Base-by-base conservation (phyloP, 2,329 filamentous ascomycete species). In the Trichoderma polysporum region DNA sequence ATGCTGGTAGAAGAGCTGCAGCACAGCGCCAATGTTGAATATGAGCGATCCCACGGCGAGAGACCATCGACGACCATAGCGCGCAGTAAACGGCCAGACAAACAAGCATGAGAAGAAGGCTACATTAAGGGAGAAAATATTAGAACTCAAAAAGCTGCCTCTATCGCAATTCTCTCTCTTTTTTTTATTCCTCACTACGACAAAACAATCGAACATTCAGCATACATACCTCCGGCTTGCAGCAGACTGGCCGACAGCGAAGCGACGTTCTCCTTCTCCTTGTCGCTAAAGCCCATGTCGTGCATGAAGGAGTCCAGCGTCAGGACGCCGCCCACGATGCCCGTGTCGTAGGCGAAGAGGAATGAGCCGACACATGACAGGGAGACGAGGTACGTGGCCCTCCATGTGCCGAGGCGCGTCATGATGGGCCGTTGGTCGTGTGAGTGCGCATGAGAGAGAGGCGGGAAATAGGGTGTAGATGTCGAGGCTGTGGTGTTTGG, bases 61-160 rank as follows among this genome's bases (percentile, higher is more conserved):
- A 19, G 80, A 78, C 74, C 74, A 76, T 6, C 78, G 76, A 12
- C 80, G 79, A 39, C 80, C 80, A 66, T 74, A 79, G 7, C 74
- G 73, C 9, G 78, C 76, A 5, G 79, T 82, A 66, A 82, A 78
- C 2, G 79, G 80, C 77, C 79, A 81, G 27, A 80, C 73, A 69
- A 80, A 79, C 70, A 81, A 79, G 63, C 79, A 81, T 1, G 78
- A 74, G 67, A 81, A 78, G 72, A 81, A 81, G 27, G 79, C 79
- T 80, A 49, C 22, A 39, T 22, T 9, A 4, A 41, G 33, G 19
- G n/a, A 52, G 19, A n/a, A 2, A 41, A n/a, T 7, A 13, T 6
- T 9, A 31, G 39, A 41, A 33, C n/a, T 17, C 2, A 47, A 33
- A 12, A 19, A 37, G 15, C 27, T 41, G 9, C 10, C 4, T 45